Evolutionary conservation across 805 yeast genomes (phyloP).

Genomic region (Kazachstania taianensis): DNA sequence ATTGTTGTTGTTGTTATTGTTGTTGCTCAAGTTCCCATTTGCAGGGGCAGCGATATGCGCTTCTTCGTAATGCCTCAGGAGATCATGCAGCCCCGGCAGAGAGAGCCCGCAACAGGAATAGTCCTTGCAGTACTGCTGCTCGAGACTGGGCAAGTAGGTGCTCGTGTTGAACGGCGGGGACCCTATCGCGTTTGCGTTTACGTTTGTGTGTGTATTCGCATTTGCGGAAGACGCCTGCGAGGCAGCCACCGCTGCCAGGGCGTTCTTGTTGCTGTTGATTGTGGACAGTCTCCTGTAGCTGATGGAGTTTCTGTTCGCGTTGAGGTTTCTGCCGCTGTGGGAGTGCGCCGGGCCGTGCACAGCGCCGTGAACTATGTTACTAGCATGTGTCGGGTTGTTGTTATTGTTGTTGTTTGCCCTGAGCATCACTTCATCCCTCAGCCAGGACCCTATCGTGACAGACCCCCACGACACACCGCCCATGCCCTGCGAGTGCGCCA

Average conservation of each 20-base stretch:
- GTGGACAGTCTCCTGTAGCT: slow-evolving; percentile 10
- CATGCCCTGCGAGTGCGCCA: slow-evolving; percentile 95
- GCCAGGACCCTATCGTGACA: slow-evolving; percentile 89
- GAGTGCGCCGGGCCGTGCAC: neutral
- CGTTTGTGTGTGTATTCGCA: slow-evolving; percentile 7
- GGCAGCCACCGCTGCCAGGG: neutral
- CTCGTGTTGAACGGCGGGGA: slow-evolving; percentile 50
- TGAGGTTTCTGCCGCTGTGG: neutral
- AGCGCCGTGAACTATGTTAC: neutral
- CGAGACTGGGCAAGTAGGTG: slow-evolving; percentile 82
- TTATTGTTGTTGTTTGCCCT: slow-evolving; percentile 19
- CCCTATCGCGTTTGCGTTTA: slow-evolving; percentile 26
- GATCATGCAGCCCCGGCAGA: slow-evolving; percentile 87
- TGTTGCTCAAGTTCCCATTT: neutral
- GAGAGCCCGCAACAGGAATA: slow-evolving; percentile 92
- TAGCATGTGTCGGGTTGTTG: neutral
- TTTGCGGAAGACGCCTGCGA: slow-evolving; percentile 7
- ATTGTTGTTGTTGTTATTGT: slow-evolving; percentile 1
- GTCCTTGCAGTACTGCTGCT: slow-evolving; percentile 93
- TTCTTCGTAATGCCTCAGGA: slow-evolving; percentile 91
- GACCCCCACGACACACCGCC: slow-evolving; percentile 99
- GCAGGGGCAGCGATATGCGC: slow-evolving; percentile 69
- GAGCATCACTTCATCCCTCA: slow-evolving; percentile 82
- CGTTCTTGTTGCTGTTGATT: slow-evolving; percentile 4
- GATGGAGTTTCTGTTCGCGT: slow-evolving; percentile 4